These are phyloP conservation scores for Daldinia childiae DNA, from an alignment of 495 filamentous ascomycete genomes.

Conservation along the genomic window DNA sequence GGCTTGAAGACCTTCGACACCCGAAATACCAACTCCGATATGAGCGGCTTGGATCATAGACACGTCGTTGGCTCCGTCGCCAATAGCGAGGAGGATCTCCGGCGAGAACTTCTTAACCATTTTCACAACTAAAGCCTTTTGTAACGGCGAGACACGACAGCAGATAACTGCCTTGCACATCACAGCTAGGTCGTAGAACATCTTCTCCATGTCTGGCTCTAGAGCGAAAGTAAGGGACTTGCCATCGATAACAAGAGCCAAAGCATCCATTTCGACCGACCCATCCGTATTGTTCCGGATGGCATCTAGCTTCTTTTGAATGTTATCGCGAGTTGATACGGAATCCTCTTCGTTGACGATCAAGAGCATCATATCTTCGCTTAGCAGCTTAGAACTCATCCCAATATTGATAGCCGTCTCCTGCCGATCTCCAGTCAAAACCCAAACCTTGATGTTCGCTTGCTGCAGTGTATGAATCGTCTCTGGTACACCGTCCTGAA, in stretches of 20 bases:
- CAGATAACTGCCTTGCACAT: conserved; percentile 99
- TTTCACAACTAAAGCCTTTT: conserved; percentile 98
- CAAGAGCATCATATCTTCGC: conserved; percentile 97
- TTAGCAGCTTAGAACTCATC: conserved; percentile 99
- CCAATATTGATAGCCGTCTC: conserved; percentile 99
- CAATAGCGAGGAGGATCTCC: conserved; percentile 88
- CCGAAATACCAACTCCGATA: conserved; percentile 97
- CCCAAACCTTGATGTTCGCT: conserved; percentile 99
- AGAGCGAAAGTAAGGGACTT: conserved; percentile 93
- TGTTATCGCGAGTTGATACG: conserved; percentile 78
- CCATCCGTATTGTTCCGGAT: conserved; percentile 78
- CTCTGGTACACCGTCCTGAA: conserved; percentile 98
- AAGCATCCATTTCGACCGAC: conserved; percentile 80
- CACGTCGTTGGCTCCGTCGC: conserved; percentile 98
- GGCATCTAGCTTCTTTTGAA: conserved; percentile 92
- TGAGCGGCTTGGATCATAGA: conserved; percentile 99
- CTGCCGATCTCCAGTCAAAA: conserved; percentile 96
- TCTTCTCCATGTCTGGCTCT: conserved; percentile 91
- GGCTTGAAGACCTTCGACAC: conserved; percentile 97
- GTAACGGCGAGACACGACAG: conserved; percentile 98
- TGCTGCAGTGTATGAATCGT: conserved; percentile 98
- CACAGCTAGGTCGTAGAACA: conserved; percentile 91
- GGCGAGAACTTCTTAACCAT: conserved; percentile 96
- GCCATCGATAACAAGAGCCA: conserved; percentile 97
- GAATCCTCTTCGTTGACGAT: conserved; percentile 93